Evolutionary conservation across 305 asterid genomes (phyloP).

Genomic region (Salvia sclarea): DNA sequence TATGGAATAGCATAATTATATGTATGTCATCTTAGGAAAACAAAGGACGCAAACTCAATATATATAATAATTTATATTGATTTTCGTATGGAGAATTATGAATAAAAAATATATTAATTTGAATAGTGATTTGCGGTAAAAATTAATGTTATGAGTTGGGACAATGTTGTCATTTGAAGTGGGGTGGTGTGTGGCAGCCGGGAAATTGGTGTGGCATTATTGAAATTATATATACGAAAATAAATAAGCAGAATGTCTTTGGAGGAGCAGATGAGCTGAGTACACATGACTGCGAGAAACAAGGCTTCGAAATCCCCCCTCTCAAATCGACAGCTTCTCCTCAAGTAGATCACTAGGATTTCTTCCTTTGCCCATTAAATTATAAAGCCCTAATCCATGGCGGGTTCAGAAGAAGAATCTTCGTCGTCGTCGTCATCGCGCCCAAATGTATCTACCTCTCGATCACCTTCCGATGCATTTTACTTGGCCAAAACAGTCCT

Average conservation of each 20-base stretch:
- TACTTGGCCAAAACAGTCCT: constrained; percentile 87
- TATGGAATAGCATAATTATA: too few species aligned
- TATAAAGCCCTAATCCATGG: constrained; percentile 59
- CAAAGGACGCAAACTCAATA: too few species aligned
- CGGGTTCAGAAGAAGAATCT: constrained; percentile 74
- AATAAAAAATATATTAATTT: too few species aligned
- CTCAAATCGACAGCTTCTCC: constrained; percentile 6
- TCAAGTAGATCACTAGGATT: background rate
- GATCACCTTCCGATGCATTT: constrained; percentile 50
- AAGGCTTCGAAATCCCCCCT: background rate
- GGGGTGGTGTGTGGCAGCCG: background rate
- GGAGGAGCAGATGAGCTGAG: background rate
- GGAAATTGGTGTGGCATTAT: background rate
- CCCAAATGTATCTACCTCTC: constrained; percentile 34
- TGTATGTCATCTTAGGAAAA: too few species aligned
- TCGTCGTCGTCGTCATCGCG: constrained; percentile 63
- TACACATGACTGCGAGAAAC: constrained; percentile 7
- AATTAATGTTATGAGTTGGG: background rate
- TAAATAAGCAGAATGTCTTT: background rate
- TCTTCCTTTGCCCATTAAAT: constrained; percentile 5
- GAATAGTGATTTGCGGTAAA: too few species aligned
- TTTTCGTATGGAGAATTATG: too few species aligned
- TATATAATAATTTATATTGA: too few species aligned
- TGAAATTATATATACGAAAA: background rate
- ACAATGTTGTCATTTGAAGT: background rate